Evolutionary conservation across 1,284 basidiomycete genomes (phyloP).

Genomic region (Cryptococcus deneoformans): DNA sequence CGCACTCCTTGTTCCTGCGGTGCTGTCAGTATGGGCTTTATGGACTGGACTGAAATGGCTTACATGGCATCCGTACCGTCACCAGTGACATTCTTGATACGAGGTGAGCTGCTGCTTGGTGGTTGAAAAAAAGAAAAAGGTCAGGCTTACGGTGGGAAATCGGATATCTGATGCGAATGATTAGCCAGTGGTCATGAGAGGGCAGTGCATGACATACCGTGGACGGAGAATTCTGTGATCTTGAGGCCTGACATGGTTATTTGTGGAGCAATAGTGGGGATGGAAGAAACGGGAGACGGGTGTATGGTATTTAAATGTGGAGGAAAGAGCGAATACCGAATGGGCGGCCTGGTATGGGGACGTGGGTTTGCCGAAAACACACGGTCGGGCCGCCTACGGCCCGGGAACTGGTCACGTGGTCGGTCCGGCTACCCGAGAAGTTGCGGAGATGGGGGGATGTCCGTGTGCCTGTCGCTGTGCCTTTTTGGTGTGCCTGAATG

Average conservation of each 20-base stretch:
- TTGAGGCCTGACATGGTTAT: constrained; percentile 28
- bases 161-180: constrained; percentile 60
- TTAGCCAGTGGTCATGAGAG: constrained; percentile 1
- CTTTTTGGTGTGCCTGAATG: neutral
- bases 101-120: no score
- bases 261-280: neutral
- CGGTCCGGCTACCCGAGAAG: neutral
- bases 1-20: constrained; percentile 83
- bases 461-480: neutral
- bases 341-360: no score
- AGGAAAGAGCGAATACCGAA: no score
- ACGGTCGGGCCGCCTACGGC: neutral
- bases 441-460: neutral
- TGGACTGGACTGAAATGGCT: constrained; percentile 9
- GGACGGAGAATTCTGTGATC: constrained; percentile 46
- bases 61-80: constrained; percentile 87
- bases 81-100: constrained; percentile 58
- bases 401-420: neutral
- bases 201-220: constrained; percentile 34
- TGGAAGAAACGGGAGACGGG: no score
- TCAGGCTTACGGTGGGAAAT: constrained; percentile 64
- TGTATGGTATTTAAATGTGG: no score
- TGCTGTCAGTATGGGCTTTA: neutral
- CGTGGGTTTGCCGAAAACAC: neutral
- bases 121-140: no score